Evolutionary conservation across 2,329 filamentous ascomycete species (phyloP).

Genomic region (Alternaria brassicae): DNA sequence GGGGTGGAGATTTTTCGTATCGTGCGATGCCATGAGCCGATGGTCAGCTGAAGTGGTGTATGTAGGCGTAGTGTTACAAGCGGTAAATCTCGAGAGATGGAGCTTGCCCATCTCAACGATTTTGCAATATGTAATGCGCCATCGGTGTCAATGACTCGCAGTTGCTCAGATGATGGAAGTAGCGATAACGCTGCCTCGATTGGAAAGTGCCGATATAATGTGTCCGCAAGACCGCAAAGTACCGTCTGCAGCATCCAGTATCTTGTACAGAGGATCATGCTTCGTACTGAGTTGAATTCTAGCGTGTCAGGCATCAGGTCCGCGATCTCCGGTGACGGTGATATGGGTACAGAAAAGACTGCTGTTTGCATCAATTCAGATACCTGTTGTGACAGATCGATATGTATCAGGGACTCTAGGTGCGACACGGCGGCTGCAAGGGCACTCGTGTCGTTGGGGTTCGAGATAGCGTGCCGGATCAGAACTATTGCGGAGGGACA

Average conservation of each 20-base stretch:
- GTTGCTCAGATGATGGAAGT: slow-evolving; percentile 23
- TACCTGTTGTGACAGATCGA: slow-evolving; percentile 25
- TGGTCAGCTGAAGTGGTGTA: slow-evolving; percentile 35
- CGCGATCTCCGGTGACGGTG: slow-evolving; percentile 23
- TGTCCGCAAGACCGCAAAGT: slow-evolving; percentile 36
- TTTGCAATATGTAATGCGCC: slow-evolving; percentile 32
- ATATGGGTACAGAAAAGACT: slow-evolving; percentile 13
- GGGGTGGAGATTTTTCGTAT: slow-evolving; percentile 14
- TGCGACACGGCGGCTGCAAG: slow-evolving; percentile 33
- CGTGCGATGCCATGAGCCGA: slow-evolving; percentile 36
- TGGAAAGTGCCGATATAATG: slow-evolving; percentile 34
- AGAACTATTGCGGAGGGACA: slow-evolving; percentile 35
- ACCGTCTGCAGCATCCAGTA: slow-evolving; percentile 38
- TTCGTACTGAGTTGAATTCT: slow-evolving; percentile 32
- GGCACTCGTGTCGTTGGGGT: slow-evolving; percentile 26
- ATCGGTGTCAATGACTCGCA: slow-evolving; percentile 27
- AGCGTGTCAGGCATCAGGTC: slow-evolving; percentile 31
- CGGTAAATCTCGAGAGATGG: slow-evolving; percentile 29
- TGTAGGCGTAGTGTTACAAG: slow-evolving; percentile 40
- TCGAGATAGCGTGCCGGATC: slow-evolving; percentile 25
- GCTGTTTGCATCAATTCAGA: slow-evolving; percentile 24
- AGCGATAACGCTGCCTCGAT: slow-evolving; percentile 20
- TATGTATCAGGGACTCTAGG: slow-evolving; percentile 31
- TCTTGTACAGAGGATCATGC: slow-evolving; percentile 32
- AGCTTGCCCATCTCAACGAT: slow-evolving; percentile 30